Evolutionary conservation across 192 early-diverging fungal genomes (phyloP).

Genomic region (Entophlyctis helioformis): DNA sequence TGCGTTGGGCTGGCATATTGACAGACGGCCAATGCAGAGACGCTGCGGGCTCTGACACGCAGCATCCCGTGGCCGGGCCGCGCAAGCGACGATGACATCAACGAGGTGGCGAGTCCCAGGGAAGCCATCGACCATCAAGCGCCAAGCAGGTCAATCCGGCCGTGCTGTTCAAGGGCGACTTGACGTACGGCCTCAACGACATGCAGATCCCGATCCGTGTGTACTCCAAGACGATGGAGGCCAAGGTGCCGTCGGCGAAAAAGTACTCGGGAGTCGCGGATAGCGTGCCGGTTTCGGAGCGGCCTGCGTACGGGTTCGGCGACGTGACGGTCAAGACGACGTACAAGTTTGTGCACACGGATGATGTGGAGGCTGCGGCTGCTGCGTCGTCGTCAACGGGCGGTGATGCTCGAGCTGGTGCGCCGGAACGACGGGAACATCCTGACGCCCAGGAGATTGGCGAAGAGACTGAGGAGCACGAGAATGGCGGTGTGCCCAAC

Average conservation of each 20-base stretch:
- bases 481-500: slow-evolving; percentile 13
- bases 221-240: slow-evolving; percentile 41
- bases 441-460: background rate
- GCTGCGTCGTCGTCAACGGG: background rate
- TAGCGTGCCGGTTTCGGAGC: slow-evolving; percentile 10
- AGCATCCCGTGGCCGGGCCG: too few relatives aligned
- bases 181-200: slow-evolving; percentile 40
- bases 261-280: slow-evolving; percentile 51
- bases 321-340: slow-evolving; percentile 20
- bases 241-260: slow-evolving; percentile 44
- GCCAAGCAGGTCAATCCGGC: slow-evolving; percentile 42
- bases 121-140: slow-evolving; percentile 23
- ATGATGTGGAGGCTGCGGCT: background rate
- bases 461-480: slow-evolving; percentile 8
- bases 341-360: slow-evolving; percentile 20
- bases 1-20: background rate
- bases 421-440: background rate
- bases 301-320: slow-evolving; percentile 6
- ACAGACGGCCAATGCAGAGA: slow-evolving; percentile 36
- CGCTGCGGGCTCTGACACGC: slow-evolving; percentile 34
- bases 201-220: slow-evolving; percentile 40
- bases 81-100: slow-evolving; percentile 6
- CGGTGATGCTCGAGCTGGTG: background rate
- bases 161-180: slow-evolving; percentile 33
- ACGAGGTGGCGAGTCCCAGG: slow-evolving; percentile 35